phyloP scores from a whole-genome alignment of 2,329 filamentous ascomycete species.

The Fusarium equiseti region DNA sequence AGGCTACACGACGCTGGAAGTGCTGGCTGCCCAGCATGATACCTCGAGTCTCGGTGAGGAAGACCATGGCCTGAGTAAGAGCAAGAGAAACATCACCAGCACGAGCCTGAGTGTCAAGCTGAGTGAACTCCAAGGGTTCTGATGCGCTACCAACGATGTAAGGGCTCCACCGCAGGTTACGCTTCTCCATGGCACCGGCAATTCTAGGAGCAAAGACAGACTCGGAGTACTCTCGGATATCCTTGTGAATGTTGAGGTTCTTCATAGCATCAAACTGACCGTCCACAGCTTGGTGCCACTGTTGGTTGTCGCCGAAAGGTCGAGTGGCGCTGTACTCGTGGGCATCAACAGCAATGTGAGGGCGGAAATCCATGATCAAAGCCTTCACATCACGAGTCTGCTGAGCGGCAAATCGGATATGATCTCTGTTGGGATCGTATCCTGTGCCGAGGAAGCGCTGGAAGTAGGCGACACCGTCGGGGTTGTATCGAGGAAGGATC shows the following conservation, averaged over 20 bases:
- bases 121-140: conserved; percentile 42
- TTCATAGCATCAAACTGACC: conserved; percentile 47
- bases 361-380: conserved; percentile 38
- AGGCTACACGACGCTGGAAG: conserved; percentile 50
- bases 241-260: conserved; percentile 48
- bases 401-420: conserved; percentile 44
- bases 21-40: conserved; percentile 50
- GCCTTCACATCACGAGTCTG: conserved; percentile 47
- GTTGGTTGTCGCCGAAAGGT: conserved; percentile 41
- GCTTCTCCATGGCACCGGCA: conserved; percentile 39
- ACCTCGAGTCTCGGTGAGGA: conserved; percentile 47
- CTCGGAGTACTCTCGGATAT: conserved; percentile 44
- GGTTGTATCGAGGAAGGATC: conserved; percentile 48
- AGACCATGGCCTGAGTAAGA: conserved; percentile 45
- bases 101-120: conserved; percentile 44
- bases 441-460: conserved; percentile 46
- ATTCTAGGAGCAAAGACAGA: conserved; percentile 39
- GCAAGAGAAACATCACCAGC: conserved; percentile 46
- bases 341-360: conserved; percentile 46
- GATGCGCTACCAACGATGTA: conserved; percentile 42
- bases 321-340: conserved; percentile 47
- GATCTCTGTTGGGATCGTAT: conserved; percentile 48
- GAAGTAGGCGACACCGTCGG: conserved; percentile 48
- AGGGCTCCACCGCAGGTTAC: conserved; percentile 44
- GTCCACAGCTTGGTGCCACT: conserved; percentile 44